Conservation (phyloP, 2,329 filamentous ascomycete genomes). For the Pseudocercospora crystallina region DNA sequence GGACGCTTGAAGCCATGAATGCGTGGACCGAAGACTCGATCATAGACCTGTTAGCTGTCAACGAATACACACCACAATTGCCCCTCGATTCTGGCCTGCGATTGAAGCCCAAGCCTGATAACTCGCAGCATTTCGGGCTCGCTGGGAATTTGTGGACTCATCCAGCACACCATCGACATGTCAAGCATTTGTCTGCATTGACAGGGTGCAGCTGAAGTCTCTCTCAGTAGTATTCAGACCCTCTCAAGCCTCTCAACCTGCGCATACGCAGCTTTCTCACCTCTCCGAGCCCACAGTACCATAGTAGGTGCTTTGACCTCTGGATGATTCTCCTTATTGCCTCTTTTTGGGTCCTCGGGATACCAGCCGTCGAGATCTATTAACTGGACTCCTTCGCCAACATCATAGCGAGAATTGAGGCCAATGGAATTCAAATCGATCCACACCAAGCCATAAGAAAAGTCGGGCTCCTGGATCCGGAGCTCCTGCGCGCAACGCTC, state of each 20-base stretch:
- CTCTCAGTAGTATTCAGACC: background rate
- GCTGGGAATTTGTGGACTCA: too few relatives aligned
- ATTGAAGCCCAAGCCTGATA: too few relatives aligned
- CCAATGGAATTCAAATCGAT: background rate
- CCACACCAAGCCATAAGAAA: slow-evolving; percentile 2
- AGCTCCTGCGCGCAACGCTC: background rate
- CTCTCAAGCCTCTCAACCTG: background rate
- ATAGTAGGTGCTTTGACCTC: background rate
- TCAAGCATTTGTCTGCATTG: slow-evolving; percentile 4
- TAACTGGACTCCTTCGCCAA: background rate
- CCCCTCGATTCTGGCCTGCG: too few relatives aligned
- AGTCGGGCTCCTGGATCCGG: slow-evolving; percentile 4
- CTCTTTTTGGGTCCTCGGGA: background rate
- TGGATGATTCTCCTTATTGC: background rate
- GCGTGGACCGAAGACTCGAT: too few relatives aligned
- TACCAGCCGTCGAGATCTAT: background rate
- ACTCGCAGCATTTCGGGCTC: too few relatives aligned
- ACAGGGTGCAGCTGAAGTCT: background rate
- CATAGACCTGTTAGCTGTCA: too few relatives aligned
- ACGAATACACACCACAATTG: too few relatives aligned
- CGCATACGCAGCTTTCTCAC: slow-evolving; percentile 1
- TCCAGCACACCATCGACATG: slow-evolving; percentile 7
- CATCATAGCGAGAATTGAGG: background rate
- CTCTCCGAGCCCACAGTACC: slow-evolving; percentile 3
- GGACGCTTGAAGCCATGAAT: too few relatives aligned